These are phyloP conservation scores for Apiotrichum laibachii DNA, from an alignment of 1,284 basidiomycete genomes.

Conservation along the genomic window DNA sequence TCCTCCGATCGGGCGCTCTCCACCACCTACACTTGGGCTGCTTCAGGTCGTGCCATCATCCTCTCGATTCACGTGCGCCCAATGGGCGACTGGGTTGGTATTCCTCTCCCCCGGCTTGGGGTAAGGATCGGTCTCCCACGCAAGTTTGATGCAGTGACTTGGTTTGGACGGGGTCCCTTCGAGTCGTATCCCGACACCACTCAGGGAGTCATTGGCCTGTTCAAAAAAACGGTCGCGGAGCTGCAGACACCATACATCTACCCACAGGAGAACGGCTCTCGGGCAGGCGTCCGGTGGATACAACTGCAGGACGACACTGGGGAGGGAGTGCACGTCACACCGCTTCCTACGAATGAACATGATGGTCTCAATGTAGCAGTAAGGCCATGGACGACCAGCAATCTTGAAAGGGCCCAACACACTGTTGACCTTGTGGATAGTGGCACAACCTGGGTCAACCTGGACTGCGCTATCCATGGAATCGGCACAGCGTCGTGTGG, in stretches of 20 bases:
- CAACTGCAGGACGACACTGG: too few relatives aligned
- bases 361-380: too few relatives aligned
- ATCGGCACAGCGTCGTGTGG: too few relatives aligned
- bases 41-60: constrained; percentile 2
- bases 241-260: constrained; percentile 29
- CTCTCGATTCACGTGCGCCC: constrained; percentile 14
- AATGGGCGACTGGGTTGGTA: constrained; percentile 17
- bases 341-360: too few relatives aligned
- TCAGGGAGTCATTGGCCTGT: constrained; percentile 10
- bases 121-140: constrained; percentile 17
- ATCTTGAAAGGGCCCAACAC: too few relatives aligned
- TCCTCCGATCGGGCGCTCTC: constrained; percentile 17
- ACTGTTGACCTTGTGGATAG: too few relatives aligned
- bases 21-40: constrained; percentile 20
- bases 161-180: constrained; percentile 22
- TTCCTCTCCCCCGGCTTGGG: constrained; percentile 23
- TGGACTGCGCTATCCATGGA: too few relatives aligned
- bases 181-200: constrained; percentile 24
- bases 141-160: constrained; percentile 8
- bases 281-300: constrained; percentile 19
- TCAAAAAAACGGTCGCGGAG: constrained; percentile 17
- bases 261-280: constrained; percentile 28
- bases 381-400: too few relatives aligned
- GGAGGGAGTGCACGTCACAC: too few relatives aligned
- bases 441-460: too few relatives aligned